Evolutionary conservation across 306 rosid genomes (phyloP).

Genomic region (Cercis canadensis): DNA sequence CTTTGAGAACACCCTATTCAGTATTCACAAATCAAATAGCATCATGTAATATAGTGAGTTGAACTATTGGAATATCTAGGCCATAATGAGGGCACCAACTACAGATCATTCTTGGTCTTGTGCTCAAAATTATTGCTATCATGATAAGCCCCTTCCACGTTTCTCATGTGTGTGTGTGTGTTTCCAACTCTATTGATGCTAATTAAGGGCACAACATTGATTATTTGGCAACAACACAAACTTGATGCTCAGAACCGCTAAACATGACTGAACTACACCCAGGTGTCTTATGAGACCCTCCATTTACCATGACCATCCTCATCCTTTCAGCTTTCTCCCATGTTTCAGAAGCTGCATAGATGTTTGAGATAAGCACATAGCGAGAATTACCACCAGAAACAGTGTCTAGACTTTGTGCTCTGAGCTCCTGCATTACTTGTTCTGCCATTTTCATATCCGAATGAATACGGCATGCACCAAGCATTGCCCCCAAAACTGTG

Average conservation of each 20-base stretch:
- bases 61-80: too few relatives aligned
- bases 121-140: too few relatives aligned
- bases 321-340: constrained; percentile 73
- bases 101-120: too few relatives aligned
- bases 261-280: constrained; percentile 32
- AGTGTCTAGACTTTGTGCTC: constrained; percentile 27
- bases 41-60: too few relatives aligned
- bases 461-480: constrained; percentile 74
- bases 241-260: not conserved
- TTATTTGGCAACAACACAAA: not conserved
- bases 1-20: too few relatives aligned
- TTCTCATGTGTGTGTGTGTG: too few relatives aligned
- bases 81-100: too few relatives aligned
- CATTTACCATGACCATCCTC: constrained; percentile 27
- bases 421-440: constrained; percentile 44
- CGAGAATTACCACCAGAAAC: constrained; percentile 39
- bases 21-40: too few relatives aligned
- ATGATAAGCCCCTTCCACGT: too few relatives aligned
- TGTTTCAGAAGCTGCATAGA: constrained; percentile 66
- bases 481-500: constrained; percentile 67
- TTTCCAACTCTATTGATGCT: too few relatives aligned
- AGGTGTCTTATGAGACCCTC: too few relatives aligned
- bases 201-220: not conserved
- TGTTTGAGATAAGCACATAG: constrained; percentile 65
- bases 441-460: constrained; percentile 62